phyloP scores from a whole-genome alignment of 176 grass and related monocot species.

The Oryza nivara region DNA sequence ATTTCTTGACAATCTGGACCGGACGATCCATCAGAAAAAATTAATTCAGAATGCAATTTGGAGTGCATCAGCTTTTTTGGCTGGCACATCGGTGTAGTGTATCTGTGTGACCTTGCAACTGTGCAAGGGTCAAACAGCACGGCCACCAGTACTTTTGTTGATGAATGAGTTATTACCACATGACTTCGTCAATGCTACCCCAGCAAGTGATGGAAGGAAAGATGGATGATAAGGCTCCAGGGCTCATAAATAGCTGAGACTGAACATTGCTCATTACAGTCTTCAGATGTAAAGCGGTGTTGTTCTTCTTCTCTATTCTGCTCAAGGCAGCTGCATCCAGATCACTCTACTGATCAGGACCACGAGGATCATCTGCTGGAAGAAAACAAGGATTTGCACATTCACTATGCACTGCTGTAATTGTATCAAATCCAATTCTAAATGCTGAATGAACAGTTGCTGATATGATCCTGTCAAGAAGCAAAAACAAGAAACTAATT shows the following conservation, averaged over 20 bases:
- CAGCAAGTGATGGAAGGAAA: background rate
- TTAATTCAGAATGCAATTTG: background rate
- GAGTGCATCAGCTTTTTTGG: background rate
- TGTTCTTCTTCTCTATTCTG: background rate
- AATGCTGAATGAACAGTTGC: background rate
- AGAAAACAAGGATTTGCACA: background rate
- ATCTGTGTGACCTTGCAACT: background rate
- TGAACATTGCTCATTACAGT: background rate
- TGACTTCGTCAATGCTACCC: background rate
- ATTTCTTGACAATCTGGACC: background rate
- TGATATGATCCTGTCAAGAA: background rate
- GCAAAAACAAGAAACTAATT: background rate
- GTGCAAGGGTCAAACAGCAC: background rate
- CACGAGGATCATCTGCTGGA: background rate
- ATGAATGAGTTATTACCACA: background rate
- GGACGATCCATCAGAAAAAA: background rate
- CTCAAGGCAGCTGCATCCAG: background rate
- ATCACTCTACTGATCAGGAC: background rate
- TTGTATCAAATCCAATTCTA: background rate
- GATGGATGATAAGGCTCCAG: background rate
- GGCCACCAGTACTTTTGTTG: background rate
- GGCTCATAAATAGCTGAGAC: background rate
- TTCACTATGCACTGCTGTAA: background rate
- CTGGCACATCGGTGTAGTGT: background rate
- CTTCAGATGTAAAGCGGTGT: background rate